Base-by-base conservation (phyloP, 495 filamentous ascomycete genomes). In the Tuber brumale region DNA sequence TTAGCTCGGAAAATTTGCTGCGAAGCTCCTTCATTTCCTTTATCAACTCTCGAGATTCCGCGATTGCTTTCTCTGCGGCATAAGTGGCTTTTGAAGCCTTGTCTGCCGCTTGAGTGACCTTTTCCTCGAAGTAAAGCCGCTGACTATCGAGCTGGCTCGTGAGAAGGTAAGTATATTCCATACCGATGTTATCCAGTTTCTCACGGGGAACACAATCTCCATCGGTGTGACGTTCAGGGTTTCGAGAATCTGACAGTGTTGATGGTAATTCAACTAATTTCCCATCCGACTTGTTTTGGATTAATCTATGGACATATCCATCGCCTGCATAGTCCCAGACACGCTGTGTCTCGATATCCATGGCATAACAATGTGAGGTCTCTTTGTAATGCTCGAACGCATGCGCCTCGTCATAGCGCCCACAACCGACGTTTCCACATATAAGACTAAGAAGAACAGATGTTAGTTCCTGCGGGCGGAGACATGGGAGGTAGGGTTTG, bases 271-370 rank as follows among this genome's bases (percentile, higher is more conserved):
- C 94, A 66, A 97, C 91, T 1, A 97, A 87, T 81, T 97, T 94
- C 70, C 93, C 93, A 82, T 97, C 94, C 7, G 92, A 90, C 85
- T 97, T 96, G 79, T 92, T 92, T 79, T 95, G 91, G 74, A 98
- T 95, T 46, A 99, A 89, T 16, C 95, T 91, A 85, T 99, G 95
- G 31, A 98, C 95, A 86, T 97, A 99, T 77, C 90, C 91, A 80
- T 99, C 96, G 46, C 92, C 92, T 0, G 92, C 92, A 81, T 99
- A 99, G 86, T 99, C 96, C 95, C 95, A 99, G 8, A 99, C 93
- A 76, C 95, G 92, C 82, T 99, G 95, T 0, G 94, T 94, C 66
- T 89, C 89, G 45, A 98, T 88, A 82, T 99, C 96, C 85, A 99
- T 91, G 70, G 94, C 92, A 82, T 96, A 99, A 76, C 90, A 92